Conservation (phyloP, 306 rosid species). For the Psophocarpus tetragonolobus region DNA sequence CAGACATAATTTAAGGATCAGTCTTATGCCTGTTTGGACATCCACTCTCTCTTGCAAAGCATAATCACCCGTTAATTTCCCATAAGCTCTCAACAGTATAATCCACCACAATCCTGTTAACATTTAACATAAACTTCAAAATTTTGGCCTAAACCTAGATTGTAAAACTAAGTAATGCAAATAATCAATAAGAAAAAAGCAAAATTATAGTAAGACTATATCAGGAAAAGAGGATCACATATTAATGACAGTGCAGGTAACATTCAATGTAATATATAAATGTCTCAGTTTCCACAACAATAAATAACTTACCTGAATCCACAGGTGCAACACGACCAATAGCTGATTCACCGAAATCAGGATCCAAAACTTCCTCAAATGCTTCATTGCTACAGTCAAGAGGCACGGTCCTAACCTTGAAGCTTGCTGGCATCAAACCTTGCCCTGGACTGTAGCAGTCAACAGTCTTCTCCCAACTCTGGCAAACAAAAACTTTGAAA, state of each 20-base stretch:
- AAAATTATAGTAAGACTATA: not conserved
- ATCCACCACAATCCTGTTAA: conserved; percentile 92
- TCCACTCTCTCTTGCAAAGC: conserved; percentile 89
- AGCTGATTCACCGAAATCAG: conserved; percentile 97
- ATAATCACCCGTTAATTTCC: conserved; percentile 85
- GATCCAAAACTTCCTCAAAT: conserved; percentile 85
- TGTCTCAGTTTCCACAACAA: not conserved
- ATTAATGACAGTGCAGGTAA: not conserved
- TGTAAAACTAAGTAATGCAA: not conserved
- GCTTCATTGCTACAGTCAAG: conserved; percentile 74
- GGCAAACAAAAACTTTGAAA: conserved; percentile 25
- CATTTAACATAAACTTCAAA: conserved; percentile 10
- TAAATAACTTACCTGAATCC: conserved; percentile 69
- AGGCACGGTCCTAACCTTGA: conserved; percentile 67
- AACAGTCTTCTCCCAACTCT: conserved; percentile 96
- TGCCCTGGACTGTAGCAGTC: conserved; percentile 95
- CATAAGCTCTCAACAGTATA: conserved; percentile 89
- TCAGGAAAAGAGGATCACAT: not conserved
- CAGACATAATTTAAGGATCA: conserved; percentile 79
- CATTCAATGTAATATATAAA: not conserved
- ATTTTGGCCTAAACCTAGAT: conserved; percentile 1
- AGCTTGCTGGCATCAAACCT: conserved; percentile 96
- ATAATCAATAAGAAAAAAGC: not conserved
- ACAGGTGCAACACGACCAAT: conserved; percentile 96
- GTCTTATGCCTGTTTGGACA: conserved; percentile 84